phyloP scores from a whole-genome alignment of 108 stramenopile genomes.

The Chaetoceros tenuissimus region DNA sequence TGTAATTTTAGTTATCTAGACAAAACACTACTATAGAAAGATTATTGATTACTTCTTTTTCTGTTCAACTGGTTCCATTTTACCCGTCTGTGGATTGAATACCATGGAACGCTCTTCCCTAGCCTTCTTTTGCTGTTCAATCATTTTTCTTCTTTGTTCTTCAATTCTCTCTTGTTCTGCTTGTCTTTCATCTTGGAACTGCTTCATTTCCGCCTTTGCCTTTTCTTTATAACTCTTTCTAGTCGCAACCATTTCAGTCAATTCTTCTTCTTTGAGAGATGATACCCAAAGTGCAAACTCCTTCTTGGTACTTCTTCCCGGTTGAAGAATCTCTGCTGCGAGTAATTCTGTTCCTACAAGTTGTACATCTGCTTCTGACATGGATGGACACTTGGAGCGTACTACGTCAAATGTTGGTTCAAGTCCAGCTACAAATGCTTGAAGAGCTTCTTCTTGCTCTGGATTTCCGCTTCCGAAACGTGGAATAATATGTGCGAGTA shows the following conservation, averaged over 20 bases:
- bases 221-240: conserved; percentile 55
- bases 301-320: conserved; percentile 51
- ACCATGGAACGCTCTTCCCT: conserved; percentile 54
- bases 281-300: conserved; percentile 77
- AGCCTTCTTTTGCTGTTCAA: conserved; percentile 53
- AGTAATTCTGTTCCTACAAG: conserved; percentile 72
- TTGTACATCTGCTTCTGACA: conserved; percentile 63
- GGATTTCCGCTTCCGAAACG: conserved; percentile 60
- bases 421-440: conserved; percentile 59
- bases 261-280: conserved; percentile 56
- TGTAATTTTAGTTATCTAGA: not conserved
- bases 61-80: conserved; percentile 40
- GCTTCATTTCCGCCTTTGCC: conserved; percentile 39
- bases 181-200: conserved; percentile 23
- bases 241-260: conserved; percentile 44
- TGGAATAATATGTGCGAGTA: conserved; percentile 78
- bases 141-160: conserved; percentile 39
- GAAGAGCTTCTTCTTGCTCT: conserved; percentile 62
- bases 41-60: no score
- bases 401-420: conserved; percentile 58
- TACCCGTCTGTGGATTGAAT: conserved; percentile 65
- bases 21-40: no score
- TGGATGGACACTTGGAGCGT: conserved; percentile 54
- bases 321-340: conserved; percentile 57
- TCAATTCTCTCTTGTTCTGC: conserved; percentile 30